phyloP scores from a whole-genome alignment of 2,329 filamentous ascomycete species.

The Hymenoscyphus fraxineus region DNA sequence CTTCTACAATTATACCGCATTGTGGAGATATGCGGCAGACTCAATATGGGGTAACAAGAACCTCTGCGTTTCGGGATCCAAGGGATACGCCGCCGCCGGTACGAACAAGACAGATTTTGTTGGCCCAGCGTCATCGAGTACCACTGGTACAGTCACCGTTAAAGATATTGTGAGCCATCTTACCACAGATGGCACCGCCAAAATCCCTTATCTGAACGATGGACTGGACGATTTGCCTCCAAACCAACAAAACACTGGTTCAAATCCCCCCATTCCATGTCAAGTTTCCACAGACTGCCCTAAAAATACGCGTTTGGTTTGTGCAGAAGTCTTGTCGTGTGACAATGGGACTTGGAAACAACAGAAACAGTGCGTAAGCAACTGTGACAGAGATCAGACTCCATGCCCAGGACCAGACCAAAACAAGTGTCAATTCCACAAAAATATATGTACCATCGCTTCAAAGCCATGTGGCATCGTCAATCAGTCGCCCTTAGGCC shows the following conservation, averaged over 20 bases:
- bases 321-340: background rate
- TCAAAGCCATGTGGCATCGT: background rate
- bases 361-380: background rate
- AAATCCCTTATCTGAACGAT: background rate
- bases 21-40: conserved; percentile 46
- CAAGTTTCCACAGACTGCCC: background rate
- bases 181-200: background rate
- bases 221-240: background rate
- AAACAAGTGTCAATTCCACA: background rate
- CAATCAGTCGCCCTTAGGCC: background rate
- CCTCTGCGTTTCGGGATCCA: conserved; percentile 26
- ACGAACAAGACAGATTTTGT: conserved; percentile 13
- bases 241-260: background rate
- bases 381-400: background rate
- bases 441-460: background rate
- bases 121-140: background rate
- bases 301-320: background rate
- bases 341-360: background rate
- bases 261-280: background rate
- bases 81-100: background rate
- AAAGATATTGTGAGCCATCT: background rate
- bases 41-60: conserved; percentile 37
- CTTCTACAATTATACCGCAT: conserved; percentile 42
- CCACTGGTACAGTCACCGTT: background rate
- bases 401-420: background rate